Base-by-base conservation (phyloP, 1,139 yeast genomes). In the Saccharomyces pastorianus region DNA sequence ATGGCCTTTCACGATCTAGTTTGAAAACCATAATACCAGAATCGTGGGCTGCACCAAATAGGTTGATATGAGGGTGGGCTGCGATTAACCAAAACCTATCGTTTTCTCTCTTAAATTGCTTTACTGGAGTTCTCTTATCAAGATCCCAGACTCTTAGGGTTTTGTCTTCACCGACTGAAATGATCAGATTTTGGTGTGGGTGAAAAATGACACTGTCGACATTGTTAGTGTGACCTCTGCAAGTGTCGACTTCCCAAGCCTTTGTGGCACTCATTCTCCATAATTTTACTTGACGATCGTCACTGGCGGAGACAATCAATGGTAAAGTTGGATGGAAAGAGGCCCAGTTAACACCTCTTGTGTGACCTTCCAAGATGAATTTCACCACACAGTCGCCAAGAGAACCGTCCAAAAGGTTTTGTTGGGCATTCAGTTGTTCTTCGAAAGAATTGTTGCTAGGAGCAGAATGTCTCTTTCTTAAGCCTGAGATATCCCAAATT, bases 161-260 rank as follows among this genome's bases (percentile, higher is more conserved):
- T 73, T 89, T 90, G 74, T 95, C 99, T 71, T 93, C 99, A 61
- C 96, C 85, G 50, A 91, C 96, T 27, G 98, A 91, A 54, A 95
- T 76, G 61, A 95, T 91, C 68, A 93, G 76, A 64, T 93, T 97
- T 72, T 90, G 96, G 62, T 83, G 84, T 47, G 99, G 98, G 67
- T 93, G 97, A 81, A 95, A 95, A 53, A 88, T 76, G 47, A 90
- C 91, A 71, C 95, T 79, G 55, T 91, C 83, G 54, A 93, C 96
- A 67, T 89, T 90, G 67, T 93, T 91, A 49, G 96, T 86, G 71
- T 95, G 99, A 53, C 99, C 99, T 66, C 99, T 82, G 73, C 97
- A 93, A 47, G 98, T 89, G 69, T 95, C 99, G 53, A 95, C 95
- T 72, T 95, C 99, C 98, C 99, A 95, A 32, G 99, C 99, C 73